phyloP scores from a whole-genome alignment of 768 basidiomycete genomes.

The Serendipita sp. region DNA sequence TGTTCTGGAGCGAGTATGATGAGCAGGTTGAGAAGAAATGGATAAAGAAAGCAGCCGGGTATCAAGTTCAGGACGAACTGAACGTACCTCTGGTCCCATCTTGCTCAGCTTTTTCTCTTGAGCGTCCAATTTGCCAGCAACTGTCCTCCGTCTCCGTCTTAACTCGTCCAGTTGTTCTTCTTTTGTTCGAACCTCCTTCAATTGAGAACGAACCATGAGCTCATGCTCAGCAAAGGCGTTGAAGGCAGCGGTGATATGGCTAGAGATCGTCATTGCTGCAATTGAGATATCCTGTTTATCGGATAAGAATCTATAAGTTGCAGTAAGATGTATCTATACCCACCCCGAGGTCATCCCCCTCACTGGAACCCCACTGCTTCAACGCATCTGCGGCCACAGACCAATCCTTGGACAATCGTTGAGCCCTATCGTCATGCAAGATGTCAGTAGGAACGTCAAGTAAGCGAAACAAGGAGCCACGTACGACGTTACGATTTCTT shows the following conservation, averaged over 20 bases:
- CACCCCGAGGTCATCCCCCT: conserved; percentile 72
- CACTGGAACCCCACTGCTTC: conserved; percentile 55
- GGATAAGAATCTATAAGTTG: neutral
- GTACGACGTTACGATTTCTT: conserved; percentile 60
- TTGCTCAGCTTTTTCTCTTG: conserved; percentile 82
- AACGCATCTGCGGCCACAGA: conserved; percentile 58
- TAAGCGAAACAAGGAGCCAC: conserved; percentile 13
- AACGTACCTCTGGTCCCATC: conserved; percentile 53
- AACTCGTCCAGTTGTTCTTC: conserved; percentile 75
- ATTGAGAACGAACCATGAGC: conserved; percentile 46
- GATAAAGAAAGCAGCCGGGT: neutral
- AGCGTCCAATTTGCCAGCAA: conserved; percentile 56
- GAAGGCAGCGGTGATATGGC: conserved; percentile 52
- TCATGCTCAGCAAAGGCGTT: conserved; percentile 57
- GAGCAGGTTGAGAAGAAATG: neutral
- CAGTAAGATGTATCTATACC: conserved; percentile 17
- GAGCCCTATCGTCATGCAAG: conserved; percentile 28
- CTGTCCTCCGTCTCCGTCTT: conserved; percentile 48
- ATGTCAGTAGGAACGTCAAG: neutral
- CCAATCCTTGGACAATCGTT: conserved; percentile 49
- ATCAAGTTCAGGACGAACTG: neutral
- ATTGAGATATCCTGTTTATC: conserved; percentile 51
- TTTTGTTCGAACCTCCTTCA: conserved; percentile 68
- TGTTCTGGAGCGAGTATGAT: conserved; percentile 31
- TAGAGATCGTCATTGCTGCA: conserved; percentile 50